Conservation (phyloP, 2,329 filamentous ascomycete genomes). For the Penicillium sp. region DNA sequence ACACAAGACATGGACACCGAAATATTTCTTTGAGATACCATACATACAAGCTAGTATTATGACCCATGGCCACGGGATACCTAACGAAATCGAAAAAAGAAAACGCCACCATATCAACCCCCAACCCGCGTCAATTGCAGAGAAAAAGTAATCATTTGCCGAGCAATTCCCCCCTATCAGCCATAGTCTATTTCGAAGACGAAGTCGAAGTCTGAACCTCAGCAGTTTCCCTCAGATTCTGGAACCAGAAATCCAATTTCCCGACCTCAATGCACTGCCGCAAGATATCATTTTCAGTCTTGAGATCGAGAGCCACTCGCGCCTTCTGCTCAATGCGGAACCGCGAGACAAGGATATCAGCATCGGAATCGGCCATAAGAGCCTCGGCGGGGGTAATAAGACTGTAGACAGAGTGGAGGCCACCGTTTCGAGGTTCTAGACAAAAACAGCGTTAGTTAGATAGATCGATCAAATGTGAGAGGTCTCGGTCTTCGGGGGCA, state of each 20-base stretch:
- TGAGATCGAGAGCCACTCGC: conserved; percentile 67
- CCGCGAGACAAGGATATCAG: conserved; percentile 51
- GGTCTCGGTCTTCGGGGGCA: not conserved
- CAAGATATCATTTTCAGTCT: conserved; percentile 66
- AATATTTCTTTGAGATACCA: conserved; percentile 1
- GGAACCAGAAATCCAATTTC: conserved; percentile 67
- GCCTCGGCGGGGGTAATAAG: conserved; percentile 29
- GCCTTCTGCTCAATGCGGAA: conserved; percentile 62
- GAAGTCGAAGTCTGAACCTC: conserved; percentile 15
- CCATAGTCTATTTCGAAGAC: not conserved
- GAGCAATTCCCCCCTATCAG: conserved; percentile 8
- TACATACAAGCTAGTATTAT: conserved; percentile 8
- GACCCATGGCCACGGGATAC: conserved; percentile 4
- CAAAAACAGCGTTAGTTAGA: conserved; percentile 10
- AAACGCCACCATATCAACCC: conserved; percentile 6
- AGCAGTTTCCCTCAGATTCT: conserved; percentile 28
- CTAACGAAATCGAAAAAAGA: not conserved
- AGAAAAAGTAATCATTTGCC: conserved; percentile 1
- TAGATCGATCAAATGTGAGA: not conserved
- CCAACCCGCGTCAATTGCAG: conserved; percentile 2
- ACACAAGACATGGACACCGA: not conserved
- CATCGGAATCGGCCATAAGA: conserved; percentile 29
- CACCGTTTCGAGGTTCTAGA: conserved; percentile 18
- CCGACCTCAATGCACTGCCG: conserved; percentile 62
- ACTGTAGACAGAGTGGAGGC: conserved; percentile 22